phyloP scores from a whole-genome alignment of 257 asterid genomes.

The Nicotiana noctiflora region DNA sequence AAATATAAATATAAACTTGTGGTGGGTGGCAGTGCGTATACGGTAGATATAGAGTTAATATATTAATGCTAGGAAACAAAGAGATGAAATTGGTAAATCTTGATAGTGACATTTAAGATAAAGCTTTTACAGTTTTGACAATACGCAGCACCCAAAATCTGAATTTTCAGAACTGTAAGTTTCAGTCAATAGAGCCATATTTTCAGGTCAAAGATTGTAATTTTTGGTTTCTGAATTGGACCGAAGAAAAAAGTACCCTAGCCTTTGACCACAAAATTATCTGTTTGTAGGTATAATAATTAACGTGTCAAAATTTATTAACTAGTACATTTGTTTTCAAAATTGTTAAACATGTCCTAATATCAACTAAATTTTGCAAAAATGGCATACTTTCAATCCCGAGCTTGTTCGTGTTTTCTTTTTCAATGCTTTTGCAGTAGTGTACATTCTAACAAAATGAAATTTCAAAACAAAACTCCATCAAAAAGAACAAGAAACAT shows the following conservation, averaged over 20 bases:
- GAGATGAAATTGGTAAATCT: background rate
- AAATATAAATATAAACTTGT: too few species aligned
- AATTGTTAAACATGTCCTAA: background rate
- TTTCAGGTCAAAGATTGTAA: slow-evolving; percentile 17
- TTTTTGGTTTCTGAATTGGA: slow-evolving; percentile 10
- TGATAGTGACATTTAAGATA: background rate
- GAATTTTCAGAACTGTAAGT: slow-evolving; percentile 12
- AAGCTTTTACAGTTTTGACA: slow-evolving; percentile 23
- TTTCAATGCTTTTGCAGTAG: too few species aligned
- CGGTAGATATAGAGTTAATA: background rate
- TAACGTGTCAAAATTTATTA: background rate
- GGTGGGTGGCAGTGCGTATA: background rate
- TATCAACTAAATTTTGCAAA: too few species aligned
- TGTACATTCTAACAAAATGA: too few species aligned
- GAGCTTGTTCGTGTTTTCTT: too few species aligned
- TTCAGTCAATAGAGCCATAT: background rate
- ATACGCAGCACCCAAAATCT: slow-evolving; percentile 15
- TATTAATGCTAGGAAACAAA: background rate
- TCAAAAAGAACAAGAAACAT: too few species aligned
- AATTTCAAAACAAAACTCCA: too few species aligned
- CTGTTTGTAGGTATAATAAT: background rate
- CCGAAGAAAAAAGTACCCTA: slow-evolving; percentile 2
- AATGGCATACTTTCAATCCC: too few species aligned
- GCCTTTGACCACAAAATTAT: slow-evolving; percentile 17
- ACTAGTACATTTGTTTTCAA: background rate